Base-by-base conservation (phyloP, 2,329 filamentous ascomycete species). In the Aspergillus udagawae region DNA sequence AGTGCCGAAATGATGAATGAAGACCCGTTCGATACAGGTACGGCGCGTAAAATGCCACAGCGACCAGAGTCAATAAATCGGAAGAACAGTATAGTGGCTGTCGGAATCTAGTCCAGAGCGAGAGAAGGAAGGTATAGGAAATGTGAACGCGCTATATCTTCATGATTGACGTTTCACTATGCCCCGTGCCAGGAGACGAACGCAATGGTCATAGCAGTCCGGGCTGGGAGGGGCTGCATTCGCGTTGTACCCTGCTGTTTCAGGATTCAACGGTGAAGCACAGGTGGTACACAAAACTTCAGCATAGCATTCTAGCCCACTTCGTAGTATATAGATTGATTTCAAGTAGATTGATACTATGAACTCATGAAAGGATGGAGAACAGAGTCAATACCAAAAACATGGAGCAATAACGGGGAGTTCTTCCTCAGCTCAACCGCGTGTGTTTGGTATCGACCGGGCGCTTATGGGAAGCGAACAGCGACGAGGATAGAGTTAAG, bases 191-290 rank as follows among this genome's bases (percentile, higher is more conserved):
- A 45, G 47, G 29, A 59, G 20, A 45, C 42, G 27, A 42, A 35
- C 21, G 47, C 54, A 53, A 25, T 53, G 49, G 53, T 56, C 63
- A 62, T 63, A 55, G 58, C 60, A 58, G 57, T 50, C 50, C 42
- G 58, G 50, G 57, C 61, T 49, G 51, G 14, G 54, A 61, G 57
- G 52, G 54, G 32, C 57, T 54, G 28, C 50, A 23, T 53, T 54
- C 57, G 53, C 42, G 52, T 52, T 44, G 49, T 60, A 42, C 44
- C 20, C 49, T 54, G 21, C 35, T 50, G 63, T 64, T 66, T 65
- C 65, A 66, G 59, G 54, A 59, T 57, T 32, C 41, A 53, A 59
- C 60, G 49, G 62, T 61, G 60, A 65, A 57, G 65, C 62, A 64
- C 38, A 47, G 53, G 51, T 55, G 51, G 52, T 51, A 55, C 58